Base-by-base conservation (phyloP, 2,329 filamentous ascomycete genomes). In the Trichophyton verrucosum region DNA sequence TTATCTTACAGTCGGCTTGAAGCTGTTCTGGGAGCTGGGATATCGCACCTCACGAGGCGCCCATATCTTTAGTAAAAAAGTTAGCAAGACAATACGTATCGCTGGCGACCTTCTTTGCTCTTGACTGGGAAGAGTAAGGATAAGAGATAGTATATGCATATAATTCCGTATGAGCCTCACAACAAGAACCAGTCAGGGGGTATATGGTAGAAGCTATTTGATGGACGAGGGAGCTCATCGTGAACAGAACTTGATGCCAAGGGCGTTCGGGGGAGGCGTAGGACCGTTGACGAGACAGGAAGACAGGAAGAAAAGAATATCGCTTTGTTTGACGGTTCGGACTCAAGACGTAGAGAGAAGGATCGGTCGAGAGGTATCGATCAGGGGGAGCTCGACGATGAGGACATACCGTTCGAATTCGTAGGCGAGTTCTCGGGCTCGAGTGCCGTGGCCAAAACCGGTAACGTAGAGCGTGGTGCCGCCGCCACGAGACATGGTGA, bases 351-450 rank as follows among this genome's bases (percentile, higher is more conserved):
- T 57, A 61, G 55, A 62, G 47, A 64, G 63, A 59, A 59, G 63
- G 63, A 60, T 60, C 61, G 61, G 61, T 61, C 64, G 64, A 57
- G 53, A 64, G 66, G 63, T 64, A 66, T 65, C 68, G 68, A 64
- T 63, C 66, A 67, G 66, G 70, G 66, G 69, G 69, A 64, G 57
- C 63, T 61, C 60, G 57, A 62, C 61, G 59, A 61, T 57, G 62
- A 58, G 81, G 82, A 95, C 91, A 85, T 96, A 96, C 90, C 92
- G 91, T 91, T 97, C 92, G 88, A 97, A 97, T 83, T 97, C 92
- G 88, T 95, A 96, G 81, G 92, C 91, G 77, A 97, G 89, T 82
- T 99, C 91, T 85, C 94, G 90, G 77, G 94, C 91, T 82, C 94
- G 90, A 77, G 92, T 96, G 77, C 92, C 91, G 79, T 96, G 91